Evolutionary conservation across 257 asterid genomes (phyloP), one percentile per base, ranked within the genome.

Genomic region (Salvia miltiorrhiza): DNA sequence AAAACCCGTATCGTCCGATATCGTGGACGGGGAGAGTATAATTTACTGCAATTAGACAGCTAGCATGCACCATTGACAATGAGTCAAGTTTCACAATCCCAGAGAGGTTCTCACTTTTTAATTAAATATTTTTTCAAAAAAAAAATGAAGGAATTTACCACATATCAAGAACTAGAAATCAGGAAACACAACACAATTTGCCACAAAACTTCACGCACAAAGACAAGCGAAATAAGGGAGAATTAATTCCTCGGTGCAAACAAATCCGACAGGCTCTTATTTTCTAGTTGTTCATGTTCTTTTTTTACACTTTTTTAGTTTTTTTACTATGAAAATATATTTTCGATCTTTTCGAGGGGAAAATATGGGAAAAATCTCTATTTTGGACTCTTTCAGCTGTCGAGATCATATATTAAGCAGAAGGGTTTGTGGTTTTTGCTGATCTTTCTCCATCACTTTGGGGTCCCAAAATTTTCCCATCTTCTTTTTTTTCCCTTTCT

Each of bases 191-290:
- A 35, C 20, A 32, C 54, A 24, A 48, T 48, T 76, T 47, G 45
- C 16, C 37, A 13, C 41, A 60, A 26, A 55, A 35, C 9, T 59
- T 70, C 8, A 33, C 60, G 39, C 73, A 32, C 39, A 48, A 62
- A 62, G 65, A 77, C 78, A 67, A 67, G 12, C 33, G 48, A 40
- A 59, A 23, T 37, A 37, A 23, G 45, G 37, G 10, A 32, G 23
- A 32, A 59, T 73, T 61, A 5, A 54, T 73, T 62, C 76, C 73
- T 45, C 43, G 75, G 53, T 41, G 37, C 52, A 45, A 60, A 44
- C 80, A 66, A 74, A 70, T 63, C 60, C 57, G 79, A 76, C 84
- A 67, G 52, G 72, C 77, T 76, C 84, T 76, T 80, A 56, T 75
- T 68, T 80, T 76, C 49, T 63, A 63, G 76, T 72, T 20, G 37